Conservation (phyloP, 257 asterid genomes). For the Nicotiana paniculata region DNA sequence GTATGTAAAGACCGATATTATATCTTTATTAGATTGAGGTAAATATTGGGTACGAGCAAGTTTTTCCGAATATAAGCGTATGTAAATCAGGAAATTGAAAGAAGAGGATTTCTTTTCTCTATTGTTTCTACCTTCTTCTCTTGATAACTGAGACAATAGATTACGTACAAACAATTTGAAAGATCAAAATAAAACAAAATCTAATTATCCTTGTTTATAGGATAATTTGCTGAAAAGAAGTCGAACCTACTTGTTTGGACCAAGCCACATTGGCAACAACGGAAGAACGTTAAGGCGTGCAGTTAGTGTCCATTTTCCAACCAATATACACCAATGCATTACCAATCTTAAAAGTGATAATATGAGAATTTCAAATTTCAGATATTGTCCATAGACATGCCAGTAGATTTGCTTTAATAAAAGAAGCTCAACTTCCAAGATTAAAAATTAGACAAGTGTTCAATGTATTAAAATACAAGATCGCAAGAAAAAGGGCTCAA, state of each 20-base stretch:
- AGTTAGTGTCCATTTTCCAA: background rate
- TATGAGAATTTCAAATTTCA: background rate
- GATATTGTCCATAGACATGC: background rate
- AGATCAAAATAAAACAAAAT: too few species aligned
- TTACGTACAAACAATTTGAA: too few species aligned
- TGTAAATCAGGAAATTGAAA: background rate
- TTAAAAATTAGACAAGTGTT: too few species aligned
- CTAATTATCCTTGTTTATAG: background rate
- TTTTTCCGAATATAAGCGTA: too few species aligned
- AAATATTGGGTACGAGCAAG: too few species aligned
- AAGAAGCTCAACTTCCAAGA: background rate
- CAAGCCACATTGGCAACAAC: background rate
- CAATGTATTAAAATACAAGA: too few species aligned
- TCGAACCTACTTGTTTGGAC: background rate
- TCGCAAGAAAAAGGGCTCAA: too few species aligned
- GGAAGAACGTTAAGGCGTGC: background rate
- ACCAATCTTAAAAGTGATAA: background rate
- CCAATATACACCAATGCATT: background rate
- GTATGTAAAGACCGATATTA: too few species aligned
- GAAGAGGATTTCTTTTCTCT: background rate
- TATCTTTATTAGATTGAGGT: too few species aligned
- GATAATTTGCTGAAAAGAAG: background rate
- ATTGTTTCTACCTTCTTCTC: background rate
- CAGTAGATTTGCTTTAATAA: too few species aligned
- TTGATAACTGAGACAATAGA: background rate